These are phyloP conservation scores for Flaveria sonorensis DNA, from an alignment of 129 eudicot species.

Conservation along the genomic window DNA sequence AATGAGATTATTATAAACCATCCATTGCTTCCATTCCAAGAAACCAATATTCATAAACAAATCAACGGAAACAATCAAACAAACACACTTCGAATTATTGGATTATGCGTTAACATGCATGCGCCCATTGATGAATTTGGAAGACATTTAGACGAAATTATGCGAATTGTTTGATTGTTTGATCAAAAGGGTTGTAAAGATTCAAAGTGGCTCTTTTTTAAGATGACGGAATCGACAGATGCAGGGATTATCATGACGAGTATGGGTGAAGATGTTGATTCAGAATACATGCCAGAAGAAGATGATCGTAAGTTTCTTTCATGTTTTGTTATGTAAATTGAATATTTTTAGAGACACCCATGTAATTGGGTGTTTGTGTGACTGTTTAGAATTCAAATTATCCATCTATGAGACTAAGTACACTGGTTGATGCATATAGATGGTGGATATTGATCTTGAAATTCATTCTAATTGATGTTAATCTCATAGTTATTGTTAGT, in stretches of 20 bases:
- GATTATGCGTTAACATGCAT: background rate
- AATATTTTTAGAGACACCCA: too few relatives aligned
- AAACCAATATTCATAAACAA: conserved; percentile 16
- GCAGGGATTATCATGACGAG: conserved; percentile 33
- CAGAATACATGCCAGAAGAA: conserved; percentile 55
- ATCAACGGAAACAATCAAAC: background rate
- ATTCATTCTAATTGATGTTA: too few relatives aligned
- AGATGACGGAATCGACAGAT: conserved; percentile 44
- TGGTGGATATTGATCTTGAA: too few relatives aligned
- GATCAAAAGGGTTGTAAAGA: conserved; percentile 3
- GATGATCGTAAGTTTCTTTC: conserved; percentile 57
- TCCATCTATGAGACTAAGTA: too few relatives aligned
- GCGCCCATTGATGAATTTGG: conserved; percentile 20
- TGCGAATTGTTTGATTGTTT: conserved; percentile 17
- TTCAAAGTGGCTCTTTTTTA: background rate
- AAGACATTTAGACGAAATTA: conserved; percentile 12
- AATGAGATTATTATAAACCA: conserved; percentile 37
- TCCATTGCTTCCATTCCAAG: conserved; percentile 23
- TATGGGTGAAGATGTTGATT: conserved; percentile 54
- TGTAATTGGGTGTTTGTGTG: background rate
- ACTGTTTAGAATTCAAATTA: background rate
- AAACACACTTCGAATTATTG: conserved; percentile 8
- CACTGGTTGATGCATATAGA: too few relatives aligned
- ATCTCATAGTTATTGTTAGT: background rate
- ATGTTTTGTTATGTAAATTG: background rate